phyloP scores from a whole-genome alignment of 2,329 filamentous ascomycete species.

The Chaetothyriales sp. region DNA sequence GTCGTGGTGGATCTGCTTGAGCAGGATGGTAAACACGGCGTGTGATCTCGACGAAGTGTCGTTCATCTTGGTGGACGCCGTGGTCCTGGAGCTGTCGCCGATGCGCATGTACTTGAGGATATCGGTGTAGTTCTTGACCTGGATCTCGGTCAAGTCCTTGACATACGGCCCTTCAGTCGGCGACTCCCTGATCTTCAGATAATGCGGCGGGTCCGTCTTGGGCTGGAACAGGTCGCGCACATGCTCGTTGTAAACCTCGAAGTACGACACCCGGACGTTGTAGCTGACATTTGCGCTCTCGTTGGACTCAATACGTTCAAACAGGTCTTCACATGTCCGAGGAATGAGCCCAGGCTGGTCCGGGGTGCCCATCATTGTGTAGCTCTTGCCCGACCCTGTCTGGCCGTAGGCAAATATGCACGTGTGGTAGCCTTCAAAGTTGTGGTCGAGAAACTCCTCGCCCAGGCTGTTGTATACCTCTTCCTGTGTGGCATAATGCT shows the following conservation, averaged over 20 bases:
- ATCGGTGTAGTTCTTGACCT: conserved; percentile 72
- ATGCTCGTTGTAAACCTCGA: conserved; percentile 99
- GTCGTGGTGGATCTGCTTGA: conserved; percentile 97
- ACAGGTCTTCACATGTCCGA: conserved; percentile 86
- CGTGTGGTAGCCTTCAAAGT: conserved; percentile 97
- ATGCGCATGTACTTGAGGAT: conserved; percentile 81
- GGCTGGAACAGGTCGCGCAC: conserved; percentile 84
- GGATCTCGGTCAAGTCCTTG: conserved; percentile 86
- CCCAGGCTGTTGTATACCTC: conserved; percentile 89
- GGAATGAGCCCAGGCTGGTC: conserved; percentile 86
- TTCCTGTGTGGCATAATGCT: conserved; percentile 80
- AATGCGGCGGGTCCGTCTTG: conserved; percentile 64
- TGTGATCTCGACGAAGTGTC: conserved; percentile 94
- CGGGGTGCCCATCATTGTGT: conserved; percentile 87
- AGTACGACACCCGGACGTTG: conserved; percentile 94
- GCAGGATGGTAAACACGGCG: conserved; percentile 92
- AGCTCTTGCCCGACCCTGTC: conserved; percentile 93
- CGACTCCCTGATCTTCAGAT: conserved; percentile 93
- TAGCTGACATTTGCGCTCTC: conserved; percentile 87
- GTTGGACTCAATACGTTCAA: conserved; percentile 74
- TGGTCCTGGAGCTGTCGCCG: conserved; percentile 75
- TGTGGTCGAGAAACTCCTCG: conserved; percentile 95
- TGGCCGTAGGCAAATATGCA: conserved; percentile 98
- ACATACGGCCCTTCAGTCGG: conserved; percentile 92
- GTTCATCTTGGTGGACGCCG: conserved; percentile 96